phyloP scores from a whole-genome alignment of 345 rosid species.

The Hirschfeldia incana region DNA sequence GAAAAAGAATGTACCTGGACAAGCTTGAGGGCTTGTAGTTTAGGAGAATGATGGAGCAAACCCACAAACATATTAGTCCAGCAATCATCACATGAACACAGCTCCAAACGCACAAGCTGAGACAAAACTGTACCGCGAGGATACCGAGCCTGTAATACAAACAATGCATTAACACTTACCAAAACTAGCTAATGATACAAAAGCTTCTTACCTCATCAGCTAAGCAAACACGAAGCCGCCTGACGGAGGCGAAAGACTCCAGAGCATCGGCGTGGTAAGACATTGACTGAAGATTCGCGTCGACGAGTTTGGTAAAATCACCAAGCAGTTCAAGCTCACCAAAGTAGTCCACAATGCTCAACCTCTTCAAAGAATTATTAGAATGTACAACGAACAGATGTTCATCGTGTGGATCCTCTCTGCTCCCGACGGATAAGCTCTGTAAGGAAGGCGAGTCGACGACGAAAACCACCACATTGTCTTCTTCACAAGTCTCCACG shows the following conservation, averaged over 20 bases:
- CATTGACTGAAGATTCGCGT: not conserved
- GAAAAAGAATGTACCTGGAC: not conserved
- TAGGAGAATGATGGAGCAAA: not conserved
- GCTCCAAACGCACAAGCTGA: not conserved
- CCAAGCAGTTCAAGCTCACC: not conserved
- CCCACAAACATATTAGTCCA: not conserved
- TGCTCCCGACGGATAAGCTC: not conserved
- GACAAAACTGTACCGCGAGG: not conserved
- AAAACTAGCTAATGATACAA: not conserved
- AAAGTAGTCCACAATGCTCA: not conserved
- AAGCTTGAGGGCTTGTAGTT: not conserved
- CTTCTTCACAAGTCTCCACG: not conserved
- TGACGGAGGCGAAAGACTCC: not conserved
- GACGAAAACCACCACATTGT: conserved; percentile 2
- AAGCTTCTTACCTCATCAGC: not conserved
- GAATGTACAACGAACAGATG: not conserved
- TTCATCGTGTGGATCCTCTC: not conserved
- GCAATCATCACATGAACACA: not conserved
- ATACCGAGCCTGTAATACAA: not conserved
- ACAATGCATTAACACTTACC: not conserved
- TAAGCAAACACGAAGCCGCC: not conserved
- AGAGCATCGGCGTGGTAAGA: not conserved
- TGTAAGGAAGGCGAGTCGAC: not conserved
- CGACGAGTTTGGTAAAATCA: not conserved
- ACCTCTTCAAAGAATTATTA: not conserved